Percentiles rank a stretch among this genome's conserved stretches.
These are phyloP conservation scores for Phialophora verrucosa DNA, from an alignment of 2,329 filamentous ascomycete species.

Conservation along the genomic window DNA sequence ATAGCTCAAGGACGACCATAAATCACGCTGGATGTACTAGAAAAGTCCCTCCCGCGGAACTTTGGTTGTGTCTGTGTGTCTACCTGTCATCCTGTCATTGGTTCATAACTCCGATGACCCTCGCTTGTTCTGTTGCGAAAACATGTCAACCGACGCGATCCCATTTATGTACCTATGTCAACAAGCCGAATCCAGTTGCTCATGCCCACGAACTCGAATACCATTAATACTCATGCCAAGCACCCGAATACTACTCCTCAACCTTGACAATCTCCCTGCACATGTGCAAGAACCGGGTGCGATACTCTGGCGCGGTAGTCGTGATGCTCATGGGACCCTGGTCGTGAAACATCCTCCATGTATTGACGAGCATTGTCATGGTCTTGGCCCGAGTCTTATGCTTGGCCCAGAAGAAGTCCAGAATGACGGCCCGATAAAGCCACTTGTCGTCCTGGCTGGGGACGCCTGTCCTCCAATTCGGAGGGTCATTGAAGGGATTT, in stretches of 20 bases:
- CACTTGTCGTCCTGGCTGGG: conserved; percentile 62
- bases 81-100: no score
- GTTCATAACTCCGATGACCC: no score
- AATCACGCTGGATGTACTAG: no score
- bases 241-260: neutral
- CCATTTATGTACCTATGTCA: neutral
- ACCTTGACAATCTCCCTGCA: conserved; percentile 54
- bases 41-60: no score
- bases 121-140: no score
- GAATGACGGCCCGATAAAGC: conserved; percentile 69
- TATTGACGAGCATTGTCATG: conserved; percentile 69
- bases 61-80: no score
- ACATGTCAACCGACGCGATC: no score
- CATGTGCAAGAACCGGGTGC: conserved; percentile 62
- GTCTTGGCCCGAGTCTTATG: conserved; percentile 70
- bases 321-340: conserved; percentile 78
- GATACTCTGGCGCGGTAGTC: conserved; percentile 70
- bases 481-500: conserved; percentile 43
- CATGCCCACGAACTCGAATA: neutral
- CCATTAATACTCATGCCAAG: neutral
- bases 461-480: conserved; percentile 67
- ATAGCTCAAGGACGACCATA: no score
- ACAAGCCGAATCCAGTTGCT: neutral
- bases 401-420: conserved; percentile 82
- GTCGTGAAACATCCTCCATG: conserved; percentile 67